Conservation (phyloP, 495 filamentous ascomycete species). For the Trypethelium eluteriae region DNA sequence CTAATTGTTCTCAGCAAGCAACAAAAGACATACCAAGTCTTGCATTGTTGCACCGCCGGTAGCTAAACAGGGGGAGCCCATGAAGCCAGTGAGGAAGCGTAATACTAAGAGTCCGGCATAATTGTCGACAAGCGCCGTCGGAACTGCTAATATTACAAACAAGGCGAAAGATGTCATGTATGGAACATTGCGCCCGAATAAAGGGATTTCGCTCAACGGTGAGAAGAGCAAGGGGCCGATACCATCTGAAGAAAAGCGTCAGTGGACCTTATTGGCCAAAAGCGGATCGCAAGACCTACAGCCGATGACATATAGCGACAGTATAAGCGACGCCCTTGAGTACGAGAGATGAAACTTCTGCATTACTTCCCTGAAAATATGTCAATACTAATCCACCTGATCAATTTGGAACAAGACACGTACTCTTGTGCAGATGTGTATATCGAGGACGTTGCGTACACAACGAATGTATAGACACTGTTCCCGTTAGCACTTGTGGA, state of each 20-base stretch:
- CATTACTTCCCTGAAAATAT: neutral
- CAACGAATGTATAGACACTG: constrained; percentile 8
- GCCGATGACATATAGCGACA: constrained; percentile 3
- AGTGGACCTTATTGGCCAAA: neutral
- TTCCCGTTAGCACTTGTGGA: neutral
- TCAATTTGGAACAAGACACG: neutral
- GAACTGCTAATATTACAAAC: neutral
- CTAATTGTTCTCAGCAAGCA: neutral
- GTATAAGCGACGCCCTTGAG: neutral
- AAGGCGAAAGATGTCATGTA: constrained; percentile 11
- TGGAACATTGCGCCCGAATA: constrained; percentile 9
- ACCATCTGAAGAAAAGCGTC: neutral
- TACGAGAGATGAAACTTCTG: neutral
- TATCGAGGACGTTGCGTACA: constrained; percentile 5
- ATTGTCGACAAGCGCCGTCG: constrained; percentile 2
- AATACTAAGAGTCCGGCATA: constrained; percentile 8
- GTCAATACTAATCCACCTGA: neutral
- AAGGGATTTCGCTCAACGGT: constrained; percentile 14
- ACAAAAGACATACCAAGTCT: constrained; percentile 21
- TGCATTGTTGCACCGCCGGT: constrained; percentile 14
- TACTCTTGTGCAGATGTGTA: constrained; percentile 10
- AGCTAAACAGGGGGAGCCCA: constrained; percentile 13
- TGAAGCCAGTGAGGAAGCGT: constrained; percentile 15
- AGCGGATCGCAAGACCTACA: neutral
- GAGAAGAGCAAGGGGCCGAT: constrained; percentile 11